A percentile compares a stretch with the other conserved stretches of the same genome.
Evolutionary conservation across 768 basidiomycete species (phyloP).

Genomic region (Strobilomyces dryophilus): DNA sequence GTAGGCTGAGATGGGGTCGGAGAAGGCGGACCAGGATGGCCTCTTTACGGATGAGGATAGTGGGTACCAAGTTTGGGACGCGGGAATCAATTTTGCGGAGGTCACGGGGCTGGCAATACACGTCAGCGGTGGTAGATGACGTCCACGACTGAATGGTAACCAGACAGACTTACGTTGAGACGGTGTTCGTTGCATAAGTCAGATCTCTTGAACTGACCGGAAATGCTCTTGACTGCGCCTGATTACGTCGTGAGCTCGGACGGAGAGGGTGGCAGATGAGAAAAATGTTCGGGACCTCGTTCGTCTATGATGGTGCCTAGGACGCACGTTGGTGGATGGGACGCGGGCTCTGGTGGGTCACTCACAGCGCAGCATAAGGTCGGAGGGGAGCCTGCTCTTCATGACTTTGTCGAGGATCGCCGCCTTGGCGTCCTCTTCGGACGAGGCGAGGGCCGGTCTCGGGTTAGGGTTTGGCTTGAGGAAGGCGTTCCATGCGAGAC

Average conservation of each 20-base stretch:
- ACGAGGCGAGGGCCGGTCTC: constrained; percentile 26
- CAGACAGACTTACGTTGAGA: constrained; percentile 67
- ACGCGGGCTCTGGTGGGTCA: constrained; percentile 18
- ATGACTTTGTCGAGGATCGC: constrained; percentile 81
- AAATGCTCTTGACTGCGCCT: constrained; percentile 86
- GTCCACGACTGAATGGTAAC: constrained; percentile 8
- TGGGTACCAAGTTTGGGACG: constrained; percentile 91
- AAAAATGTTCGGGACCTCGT: constrained; percentile 54
- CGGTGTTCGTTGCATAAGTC: constrained; percentile 85
- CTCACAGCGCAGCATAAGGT: constrained; percentile 89
- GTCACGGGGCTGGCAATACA: constrained; percentile 73
- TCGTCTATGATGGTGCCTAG: constrained; percentile 85
- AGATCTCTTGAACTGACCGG: constrained; percentile 85
- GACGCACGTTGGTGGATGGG: constrained; percentile 10
- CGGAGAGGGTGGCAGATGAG: constrained; percentile 4
- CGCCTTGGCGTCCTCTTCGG: constrained; percentile 68
- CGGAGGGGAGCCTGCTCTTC: constrained; percentile 83
- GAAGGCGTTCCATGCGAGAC: constrained; percentile 29
- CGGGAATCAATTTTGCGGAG: constrained; percentile 94
- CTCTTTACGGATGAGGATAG: constrained; percentile 84
- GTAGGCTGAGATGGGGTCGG: background rate
- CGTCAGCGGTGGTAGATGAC: constrained; percentile 22
- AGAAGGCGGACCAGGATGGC: constrained; percentile 71
- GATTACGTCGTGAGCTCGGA: constrained; percentile 27
- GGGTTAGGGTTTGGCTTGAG: constrained; percentile 1